A percentile compares a stretch with the other conserved stretches of the same genome.
phyloP scores from a whole-genome alignment of 768 basidiomycete species.

The Termitomyces sp. region DNA sequence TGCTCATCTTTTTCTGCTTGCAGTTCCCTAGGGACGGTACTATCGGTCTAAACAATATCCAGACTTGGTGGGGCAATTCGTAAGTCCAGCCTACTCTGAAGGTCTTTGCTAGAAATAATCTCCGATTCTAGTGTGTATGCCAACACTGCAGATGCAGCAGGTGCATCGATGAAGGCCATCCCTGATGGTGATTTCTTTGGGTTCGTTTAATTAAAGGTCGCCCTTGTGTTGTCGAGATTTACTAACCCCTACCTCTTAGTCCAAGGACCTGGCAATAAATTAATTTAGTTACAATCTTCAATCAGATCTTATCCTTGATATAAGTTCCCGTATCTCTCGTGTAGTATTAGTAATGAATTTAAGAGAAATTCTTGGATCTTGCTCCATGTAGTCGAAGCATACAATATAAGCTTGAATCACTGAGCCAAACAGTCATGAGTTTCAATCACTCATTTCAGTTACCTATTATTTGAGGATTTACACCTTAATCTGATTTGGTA shows the following conservation, averaged over 20 bases:
- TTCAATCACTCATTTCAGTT: too few relatives aligned
- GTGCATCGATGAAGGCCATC: slow-evolving; percentile 29
- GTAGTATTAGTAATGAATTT: not conserved
- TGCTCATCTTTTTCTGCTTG: slow-evolving; percentile 36
- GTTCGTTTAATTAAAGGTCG: slow-evolving; percentile 14
- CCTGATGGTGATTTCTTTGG: slow-evolving; percentile 27
- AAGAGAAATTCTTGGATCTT: not conserved
- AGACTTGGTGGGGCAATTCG: slow-evolving; percentile 72
- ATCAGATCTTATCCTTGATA: too few relatives aligned
- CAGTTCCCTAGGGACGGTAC: slow-evolving; percentile 60
- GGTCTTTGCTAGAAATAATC: not conserved
- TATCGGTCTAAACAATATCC: slow-evolving; percentile 50
- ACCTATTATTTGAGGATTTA: too few relatives aligned
- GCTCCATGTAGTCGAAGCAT: too few relatives aligned
- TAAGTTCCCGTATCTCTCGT: not conserved
- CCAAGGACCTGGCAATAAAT: slow-evolving; percentile 14
- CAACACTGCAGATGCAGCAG: slow-evolving; percentile 35
- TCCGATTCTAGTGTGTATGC: slow-evolving; percentile 24
- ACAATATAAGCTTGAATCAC: too few relatives aligned
- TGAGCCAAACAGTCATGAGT: too few relatives aligned
- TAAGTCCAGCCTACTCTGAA: slow-evolving; percentile 18
- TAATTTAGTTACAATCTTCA: not conserved
- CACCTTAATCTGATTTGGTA: too few relatives aligned
- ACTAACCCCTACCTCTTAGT: not conserved
- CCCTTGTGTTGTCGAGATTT: not conserved